Percentiles rank a stretch among this genome's conserved stretches.
Conservation (phyloP, 495 filamentous ascomycete genomes). For the Podospora didyma region DNA sequence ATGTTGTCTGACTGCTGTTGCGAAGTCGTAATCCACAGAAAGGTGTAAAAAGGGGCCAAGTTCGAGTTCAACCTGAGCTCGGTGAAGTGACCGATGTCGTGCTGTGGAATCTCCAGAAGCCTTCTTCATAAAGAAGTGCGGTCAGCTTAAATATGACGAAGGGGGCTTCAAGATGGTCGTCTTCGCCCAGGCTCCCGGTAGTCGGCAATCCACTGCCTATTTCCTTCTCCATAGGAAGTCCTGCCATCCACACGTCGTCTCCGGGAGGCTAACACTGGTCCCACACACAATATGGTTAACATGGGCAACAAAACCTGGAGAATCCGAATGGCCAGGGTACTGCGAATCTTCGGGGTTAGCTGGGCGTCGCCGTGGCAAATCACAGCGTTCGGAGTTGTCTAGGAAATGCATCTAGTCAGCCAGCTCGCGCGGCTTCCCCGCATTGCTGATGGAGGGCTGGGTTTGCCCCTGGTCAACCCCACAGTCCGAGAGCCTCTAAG, state of each 20-base stretch:
- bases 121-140: no score
- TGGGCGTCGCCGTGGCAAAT: conserved; percentile 5
- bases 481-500: conserved; percentile 1
- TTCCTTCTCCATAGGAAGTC: conserved; percentile 16
- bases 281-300: background rate
- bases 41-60: conserved; percentile 3
- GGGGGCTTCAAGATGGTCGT: background rate
- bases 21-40: background rate
- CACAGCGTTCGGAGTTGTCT: conserved; percentile 2
- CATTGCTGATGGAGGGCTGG: background rate
- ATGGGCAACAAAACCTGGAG: no score
- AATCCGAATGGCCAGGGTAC: no score
- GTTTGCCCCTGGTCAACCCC: conserved; percentile 4
- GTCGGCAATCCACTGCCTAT: conserved; percentile 4
- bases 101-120: no score
- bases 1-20: conserved; percentile 41
- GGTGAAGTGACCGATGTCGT: background rate
- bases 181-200: background rate
- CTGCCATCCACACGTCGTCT: conserved; percentile 1
- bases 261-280: background rate
- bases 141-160: background rate
- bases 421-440: conserved; percentile 10
- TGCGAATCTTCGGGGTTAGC: no score
- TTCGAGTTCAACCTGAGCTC: conserved; percentile 14
- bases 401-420: background rate